Base-by-base conservation (phyloP, 257 asterid species). In the Nicotiana undulata region DNA sequence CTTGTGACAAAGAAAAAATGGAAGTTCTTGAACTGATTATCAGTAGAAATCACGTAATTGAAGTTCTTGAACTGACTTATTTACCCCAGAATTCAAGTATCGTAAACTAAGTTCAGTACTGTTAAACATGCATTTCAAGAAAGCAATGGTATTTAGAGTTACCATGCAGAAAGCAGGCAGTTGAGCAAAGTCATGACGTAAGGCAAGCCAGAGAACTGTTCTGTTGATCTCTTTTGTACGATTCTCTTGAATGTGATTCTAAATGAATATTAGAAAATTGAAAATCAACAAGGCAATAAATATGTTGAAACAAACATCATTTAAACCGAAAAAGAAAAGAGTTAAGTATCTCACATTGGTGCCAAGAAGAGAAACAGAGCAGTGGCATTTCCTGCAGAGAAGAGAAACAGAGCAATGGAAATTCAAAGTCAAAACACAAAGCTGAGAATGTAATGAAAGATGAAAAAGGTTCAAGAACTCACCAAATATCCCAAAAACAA, bases 151-250 rank as follows among this genome's bases (percentile, higher is more conserved):
- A 10, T 24, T 29, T 17, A 74, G 26, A 63, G 80, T 16, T 29
- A 95, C 98, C 98, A 93, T 15, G 91, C 89, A 51, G 97, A 92
- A 20, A 95, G 92, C 86, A 95, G 86, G 92, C 98, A 93, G 86
- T 93, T 95, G 88, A 91, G 95, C 86, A 92, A 66, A 67, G 98
- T 90, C 98, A 95, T 92, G 67, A 86, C 88, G 70, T 95, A 95
- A 20, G 98, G 98, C 18, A 93, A 78, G 34, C 97, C 98, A 20
- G 98, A 95, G 76, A 95, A 95, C 75, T 92, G 91, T 84, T 93
- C 97, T 1, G 95, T 90, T 2, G 93, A 88, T 82, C 81, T 85
- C 1, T 86, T 89, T 87, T 24, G 80, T 16, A 92, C 64, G 64
- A 93, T 88, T 85, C 97, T 91, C 87, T 84, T 90, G 93, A 93